A percentile compares a stretch with the other conserved stretches of the same genome.
Conservation (phyloP, 164 flowering plant species). For the Vitis rotundifolia region DNA sequence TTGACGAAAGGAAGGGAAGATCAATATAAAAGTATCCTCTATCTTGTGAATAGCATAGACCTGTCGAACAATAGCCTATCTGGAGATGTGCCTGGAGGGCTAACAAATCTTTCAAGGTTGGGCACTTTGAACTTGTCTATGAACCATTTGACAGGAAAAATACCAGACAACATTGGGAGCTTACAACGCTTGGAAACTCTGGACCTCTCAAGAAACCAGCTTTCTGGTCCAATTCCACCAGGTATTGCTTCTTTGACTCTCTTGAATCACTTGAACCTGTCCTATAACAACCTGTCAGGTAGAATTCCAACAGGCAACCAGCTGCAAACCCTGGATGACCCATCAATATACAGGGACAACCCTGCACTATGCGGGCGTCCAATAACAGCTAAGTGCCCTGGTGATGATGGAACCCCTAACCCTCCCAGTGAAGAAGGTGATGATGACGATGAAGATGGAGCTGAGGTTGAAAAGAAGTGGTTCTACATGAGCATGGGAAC, state of each 20-base stretch:
- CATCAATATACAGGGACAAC: slow-evolving; percentile 14
- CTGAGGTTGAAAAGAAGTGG: too few relatives aligned
- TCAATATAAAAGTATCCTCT: slow-evolving; percentile 1
- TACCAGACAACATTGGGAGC: too few relatives aligned
- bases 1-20: slow-evolving; percentile 10
- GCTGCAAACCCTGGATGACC: neutral
- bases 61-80: slow-evolving; percentile 13
- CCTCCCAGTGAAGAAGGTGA: neutral
- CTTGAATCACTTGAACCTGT: too few relatives aligned
- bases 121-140: too few relatives aligned
- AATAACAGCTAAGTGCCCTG: slow-evolving; percentile 5
- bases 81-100: neutral
- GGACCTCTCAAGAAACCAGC: slow-evolving; percentile 22
- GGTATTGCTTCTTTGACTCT: neutral
- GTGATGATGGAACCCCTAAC: neutral
- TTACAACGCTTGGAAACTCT: slow-evolving; percentile 12
- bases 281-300: too few relatives aligned
- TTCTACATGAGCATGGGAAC: too few relatives aligned
- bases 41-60: slow-evolving; percentile 9
- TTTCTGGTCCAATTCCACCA: slow-evolving; percentile 18
- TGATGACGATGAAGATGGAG: neutral
- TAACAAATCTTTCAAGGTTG: too few relatives aligned
- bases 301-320: too few relatives aligned
- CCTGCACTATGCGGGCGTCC: slow-evolving; percentile 17
- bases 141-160: too few relatives aligned